Evolutionary conservation across 2,329 filamentous ascomycete genomes (phyloP).

Genomic region (Trichothecium roseum): DNA sequence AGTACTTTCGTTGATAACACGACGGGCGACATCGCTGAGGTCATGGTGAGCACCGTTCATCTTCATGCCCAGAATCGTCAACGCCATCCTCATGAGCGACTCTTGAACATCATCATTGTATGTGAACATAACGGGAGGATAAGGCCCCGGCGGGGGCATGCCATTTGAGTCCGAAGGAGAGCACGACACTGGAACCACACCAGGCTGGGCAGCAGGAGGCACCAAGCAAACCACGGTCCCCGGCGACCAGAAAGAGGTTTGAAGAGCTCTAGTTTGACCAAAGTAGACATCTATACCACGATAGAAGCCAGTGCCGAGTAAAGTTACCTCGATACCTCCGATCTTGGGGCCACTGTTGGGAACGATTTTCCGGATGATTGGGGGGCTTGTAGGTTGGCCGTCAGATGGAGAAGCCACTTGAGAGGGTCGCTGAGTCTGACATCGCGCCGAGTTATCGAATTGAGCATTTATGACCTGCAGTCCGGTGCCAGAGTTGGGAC

Average conservation of each 20-base stretch:
- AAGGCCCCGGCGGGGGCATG: constrained; percentile 17
- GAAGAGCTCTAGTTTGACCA: constrained; percentile 53
- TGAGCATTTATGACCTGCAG: constrained; percentile 20
- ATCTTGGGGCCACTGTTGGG: constrained; percentile 72
- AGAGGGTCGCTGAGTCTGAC: constrained; percentile 27
- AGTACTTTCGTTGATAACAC: constrained; percentile 37
- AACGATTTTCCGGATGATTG: constrained; percentile 72
- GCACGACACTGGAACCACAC: constrained; percentile 62
- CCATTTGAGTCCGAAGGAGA: constrained; percentile 25
- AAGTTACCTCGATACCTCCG: constrained; percentile 79
- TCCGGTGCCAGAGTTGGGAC: constrained; percentile 38
- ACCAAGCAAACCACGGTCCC: constrained; percentile 71
- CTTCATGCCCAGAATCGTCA: constrained; percentile 54
- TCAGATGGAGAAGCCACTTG: too few relatives aligned
- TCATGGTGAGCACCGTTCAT: constrained; percentile 54
- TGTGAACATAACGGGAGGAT: constrained; percentile 49
- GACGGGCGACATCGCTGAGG: constrained; percentile 49
- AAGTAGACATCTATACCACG: constrained; percentile 76
- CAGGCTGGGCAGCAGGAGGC: constrained; percentile 58
- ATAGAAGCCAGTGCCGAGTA: constrained; percentile 71
- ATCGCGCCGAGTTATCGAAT: constrained; percentile 35
- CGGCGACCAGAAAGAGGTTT: constrained; percentile 72
- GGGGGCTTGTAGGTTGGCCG: constrained; percentile 12
- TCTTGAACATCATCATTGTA: constrained; percentile 65
- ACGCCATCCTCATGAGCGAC: constrained; percentile 55